Conservation (phyloP, 148 eudicot genomes). For the Hydrangea macrophylla region DNA sequence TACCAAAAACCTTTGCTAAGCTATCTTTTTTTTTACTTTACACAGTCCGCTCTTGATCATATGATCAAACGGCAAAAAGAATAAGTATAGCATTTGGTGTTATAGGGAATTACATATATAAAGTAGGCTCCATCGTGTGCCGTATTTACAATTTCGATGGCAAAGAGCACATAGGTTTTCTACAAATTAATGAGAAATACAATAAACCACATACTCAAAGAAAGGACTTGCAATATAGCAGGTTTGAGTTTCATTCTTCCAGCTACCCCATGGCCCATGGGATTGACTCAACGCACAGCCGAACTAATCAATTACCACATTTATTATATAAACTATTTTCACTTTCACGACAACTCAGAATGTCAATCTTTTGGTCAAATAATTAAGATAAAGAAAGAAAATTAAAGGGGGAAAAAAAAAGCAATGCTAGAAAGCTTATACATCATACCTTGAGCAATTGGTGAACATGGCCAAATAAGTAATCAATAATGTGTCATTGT, state of each 20-base stretch:
- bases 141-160: background rate
- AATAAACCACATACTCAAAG: background rate
- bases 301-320: background rate
- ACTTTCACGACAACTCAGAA: background rate
- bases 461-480: constrained; percentile 89
- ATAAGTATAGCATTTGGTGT: too few species aligned
- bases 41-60: background rate
- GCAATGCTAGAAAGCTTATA: background rate
- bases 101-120: too few species aligned
- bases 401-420: background rate
- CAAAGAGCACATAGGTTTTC: background rate
- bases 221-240: background rate
- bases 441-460: constrained; percentile 78
- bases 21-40: too few species aligned
- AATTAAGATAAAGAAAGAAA: background rate
- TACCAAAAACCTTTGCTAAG: background rate
- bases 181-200: background rate
- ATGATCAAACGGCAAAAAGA: background rate
- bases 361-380: background rate
- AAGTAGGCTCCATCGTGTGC: background rate
- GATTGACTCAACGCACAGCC: background rate
- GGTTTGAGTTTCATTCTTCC: background rate
- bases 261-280: background rate
- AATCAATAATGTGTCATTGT: constrained; percentile 83
- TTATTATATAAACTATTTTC: background rate